Evolutionary conservation across 2,329 filamentous ascomycete species (phyloP).

Genomic region (Scedosporium apiospermum): DNA sequence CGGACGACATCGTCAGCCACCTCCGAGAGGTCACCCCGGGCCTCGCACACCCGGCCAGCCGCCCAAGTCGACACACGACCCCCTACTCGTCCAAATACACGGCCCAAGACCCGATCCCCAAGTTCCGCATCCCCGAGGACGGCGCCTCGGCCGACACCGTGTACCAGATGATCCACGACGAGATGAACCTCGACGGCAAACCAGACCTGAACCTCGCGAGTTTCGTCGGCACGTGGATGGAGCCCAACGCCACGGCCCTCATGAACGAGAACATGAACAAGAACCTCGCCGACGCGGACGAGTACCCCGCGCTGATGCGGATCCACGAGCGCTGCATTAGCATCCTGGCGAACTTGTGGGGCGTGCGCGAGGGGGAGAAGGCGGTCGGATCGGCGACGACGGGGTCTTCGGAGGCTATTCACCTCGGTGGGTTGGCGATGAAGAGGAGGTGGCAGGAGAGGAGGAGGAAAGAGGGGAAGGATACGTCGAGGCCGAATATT

Average conservation of each 20-base stretch:
- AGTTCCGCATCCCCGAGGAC: conserved; percentile 47
- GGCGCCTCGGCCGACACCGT: conserved; percentile 53
- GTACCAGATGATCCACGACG: conserved; percentile 54
- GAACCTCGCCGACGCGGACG: conserved; percentile 63
- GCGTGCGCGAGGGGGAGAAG: conserved; percentile 48
- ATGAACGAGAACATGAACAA: conserved; percentile 61
- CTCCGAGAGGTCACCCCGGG: conserved; percentile 35
- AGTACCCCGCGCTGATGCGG: conserved; percentile 46
- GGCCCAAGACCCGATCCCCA: conserved; percentile 43
- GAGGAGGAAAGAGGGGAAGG: conserved; percentile 49
- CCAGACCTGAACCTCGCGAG: conserved; percentile 61
- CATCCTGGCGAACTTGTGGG: conserved; percentile 60
- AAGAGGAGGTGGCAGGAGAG: conserved; percentile 65
- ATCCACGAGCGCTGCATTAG: conserved; percentile 60
- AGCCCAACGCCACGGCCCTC: conserved; percentile 52
- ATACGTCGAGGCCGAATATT: conserved; percentile 57
- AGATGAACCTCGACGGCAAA: conserved; percentile 54
- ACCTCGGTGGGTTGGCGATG: conserved; percentile 63
- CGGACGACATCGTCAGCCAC: conserved; percentile 43
- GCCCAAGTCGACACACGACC: conserved; percentile 40
- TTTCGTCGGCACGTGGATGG: conserved; percentile 66
- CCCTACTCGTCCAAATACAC: conserved; percentile 50
- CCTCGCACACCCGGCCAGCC: conserved; percentile 20
- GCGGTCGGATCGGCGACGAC: conserved; percentile 62
- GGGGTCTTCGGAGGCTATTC: conserved; percentile 62